These are phyloP conservation scores for Carex pumila DNA, from an alignment of 176 grass and related monocot species.

Conservation along the genomic window DNA sequence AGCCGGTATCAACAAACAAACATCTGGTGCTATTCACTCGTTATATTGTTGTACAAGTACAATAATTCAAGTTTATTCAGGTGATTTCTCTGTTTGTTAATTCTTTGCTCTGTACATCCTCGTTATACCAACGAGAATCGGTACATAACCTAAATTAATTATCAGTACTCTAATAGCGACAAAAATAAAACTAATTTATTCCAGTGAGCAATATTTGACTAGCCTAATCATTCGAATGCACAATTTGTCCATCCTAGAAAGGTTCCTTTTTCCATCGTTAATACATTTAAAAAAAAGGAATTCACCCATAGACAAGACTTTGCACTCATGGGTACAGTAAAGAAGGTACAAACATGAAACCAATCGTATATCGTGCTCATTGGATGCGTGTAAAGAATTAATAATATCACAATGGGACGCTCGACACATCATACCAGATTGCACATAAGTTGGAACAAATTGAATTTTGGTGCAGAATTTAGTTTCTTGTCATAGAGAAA, in stretches of 20 bases:
- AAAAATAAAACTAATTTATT: no score
- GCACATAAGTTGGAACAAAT: not conserved
- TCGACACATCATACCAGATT: not conserved
- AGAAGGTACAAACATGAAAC: no score
- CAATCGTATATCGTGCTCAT: not conserved
- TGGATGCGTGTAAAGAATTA: not conserved
- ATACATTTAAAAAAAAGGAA: no score
- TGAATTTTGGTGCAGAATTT: not conserved
- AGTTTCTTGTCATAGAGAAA: not conserved
- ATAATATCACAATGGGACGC: not conserved
- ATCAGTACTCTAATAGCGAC: not conserved
- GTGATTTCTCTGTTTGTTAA: not conserved
- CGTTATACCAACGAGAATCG: not conserved
- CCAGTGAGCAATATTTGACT: no score
- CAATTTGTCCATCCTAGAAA: no score
- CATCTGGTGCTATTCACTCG: not conserved
- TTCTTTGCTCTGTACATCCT: not conserved
- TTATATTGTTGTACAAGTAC: not conserved
- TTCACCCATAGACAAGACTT: no score
- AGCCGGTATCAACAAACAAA: not conserved
- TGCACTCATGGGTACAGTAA: no score
- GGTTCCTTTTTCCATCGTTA: no score
- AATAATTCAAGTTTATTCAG: not conserved
- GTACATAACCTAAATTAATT: not conserved
- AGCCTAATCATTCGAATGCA: no score